phyloP scores from a whole-genome alignment of 352 stramenopile species.

The Pythium sukuiense region DNA sequence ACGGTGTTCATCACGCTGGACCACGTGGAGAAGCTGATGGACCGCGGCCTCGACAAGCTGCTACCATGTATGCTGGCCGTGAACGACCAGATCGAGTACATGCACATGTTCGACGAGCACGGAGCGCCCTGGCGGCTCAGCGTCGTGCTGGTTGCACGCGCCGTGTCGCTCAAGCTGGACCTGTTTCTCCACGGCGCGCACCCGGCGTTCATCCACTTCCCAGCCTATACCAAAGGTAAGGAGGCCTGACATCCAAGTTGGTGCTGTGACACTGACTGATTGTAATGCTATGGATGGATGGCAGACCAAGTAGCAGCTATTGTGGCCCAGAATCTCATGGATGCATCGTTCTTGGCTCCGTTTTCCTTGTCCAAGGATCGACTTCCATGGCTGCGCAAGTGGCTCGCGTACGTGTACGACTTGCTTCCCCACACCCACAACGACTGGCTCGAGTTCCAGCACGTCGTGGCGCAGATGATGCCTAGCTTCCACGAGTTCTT shows the following conservation, averaged over 20 bases:
- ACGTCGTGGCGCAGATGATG: conserved; percentile 31
- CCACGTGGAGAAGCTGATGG: conserved; percentile 65
- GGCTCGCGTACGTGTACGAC: conserved; percentile 29
- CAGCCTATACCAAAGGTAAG: conserved; percentile 26
- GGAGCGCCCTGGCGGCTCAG: conserved; percentile 49
- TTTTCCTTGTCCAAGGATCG: neutral
- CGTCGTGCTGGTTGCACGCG: conserved; percentile 65
- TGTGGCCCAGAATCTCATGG: conserved; percentile 20
- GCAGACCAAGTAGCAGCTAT: conserved; percentile 26
- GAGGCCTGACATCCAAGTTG: too few relatives aligned
- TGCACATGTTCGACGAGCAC: conserved; percentile 48
- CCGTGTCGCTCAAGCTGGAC: conserved; percentile 71
- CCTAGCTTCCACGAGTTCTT: conserved; percentile 35
- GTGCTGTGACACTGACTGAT: too few relatives aligned
- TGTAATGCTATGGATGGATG: neutral
- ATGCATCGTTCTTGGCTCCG: neutral
- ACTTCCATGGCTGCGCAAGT: conserved; percentile 20
- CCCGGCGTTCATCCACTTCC: conserved; percentile 29
- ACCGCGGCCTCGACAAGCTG: conserved; percentile 50
- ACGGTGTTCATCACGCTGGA: conserved; percentile 68
- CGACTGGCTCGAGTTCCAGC: conserved; percentile 40
- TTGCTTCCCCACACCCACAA: conserved; percentile 26
- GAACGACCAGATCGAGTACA: conserved; percentile 62
- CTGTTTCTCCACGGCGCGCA: conserved; percentile 25
- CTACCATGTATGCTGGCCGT: conserved; percentile 69